Conservation (phyloP, 116 monocot genomes). For the Phalaenopsis hybrid region DNA sequence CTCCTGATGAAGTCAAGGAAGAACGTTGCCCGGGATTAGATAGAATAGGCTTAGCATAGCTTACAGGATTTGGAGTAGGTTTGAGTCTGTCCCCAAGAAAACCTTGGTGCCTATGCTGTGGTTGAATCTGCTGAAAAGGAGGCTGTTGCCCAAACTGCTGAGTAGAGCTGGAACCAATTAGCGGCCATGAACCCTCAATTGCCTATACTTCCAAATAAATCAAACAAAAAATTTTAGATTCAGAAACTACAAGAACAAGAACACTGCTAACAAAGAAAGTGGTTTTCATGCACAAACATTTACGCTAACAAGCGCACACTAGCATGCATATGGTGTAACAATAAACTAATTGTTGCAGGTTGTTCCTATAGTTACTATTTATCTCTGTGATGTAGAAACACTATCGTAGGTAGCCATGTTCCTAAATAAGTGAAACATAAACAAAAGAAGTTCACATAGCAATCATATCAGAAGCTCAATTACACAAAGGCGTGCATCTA, state of each 20-base stretch:
- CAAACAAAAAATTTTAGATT: background rate
- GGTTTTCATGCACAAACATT: background rate
- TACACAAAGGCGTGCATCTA: background rate
- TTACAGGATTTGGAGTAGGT: conserved; percentile 22
- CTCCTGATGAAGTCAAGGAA: conserved; percentile 31
- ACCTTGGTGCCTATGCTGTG: conserved; percentile 62
- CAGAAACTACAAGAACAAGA: background rate
- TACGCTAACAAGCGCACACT: background rate
- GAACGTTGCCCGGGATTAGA: conserved; percentile 34
- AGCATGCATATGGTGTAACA: background rate
- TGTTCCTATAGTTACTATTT: background rate
- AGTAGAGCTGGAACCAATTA: conserved; percentile 22
- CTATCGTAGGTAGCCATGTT: background rate
- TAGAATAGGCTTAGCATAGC: conserved; percentile 29
- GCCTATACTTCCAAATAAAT: conserved; percentile 17
- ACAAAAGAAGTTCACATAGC: background rate
- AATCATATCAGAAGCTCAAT: background rate
- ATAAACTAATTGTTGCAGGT: background rate
- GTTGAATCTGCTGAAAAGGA: conserved; percentile 45
- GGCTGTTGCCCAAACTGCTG: conserved; percentile 51
- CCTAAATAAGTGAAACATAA: background rate
- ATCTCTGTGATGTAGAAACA: background rate
- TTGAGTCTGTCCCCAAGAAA: conserved; percentile 62
- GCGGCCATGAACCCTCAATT: conserved; percentile 58
- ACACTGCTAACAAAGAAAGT: background rate